Conservation (phyloP, 2,329 filamentous ascomycete species). For the Trichoderma atrobrunneum region DNA sequence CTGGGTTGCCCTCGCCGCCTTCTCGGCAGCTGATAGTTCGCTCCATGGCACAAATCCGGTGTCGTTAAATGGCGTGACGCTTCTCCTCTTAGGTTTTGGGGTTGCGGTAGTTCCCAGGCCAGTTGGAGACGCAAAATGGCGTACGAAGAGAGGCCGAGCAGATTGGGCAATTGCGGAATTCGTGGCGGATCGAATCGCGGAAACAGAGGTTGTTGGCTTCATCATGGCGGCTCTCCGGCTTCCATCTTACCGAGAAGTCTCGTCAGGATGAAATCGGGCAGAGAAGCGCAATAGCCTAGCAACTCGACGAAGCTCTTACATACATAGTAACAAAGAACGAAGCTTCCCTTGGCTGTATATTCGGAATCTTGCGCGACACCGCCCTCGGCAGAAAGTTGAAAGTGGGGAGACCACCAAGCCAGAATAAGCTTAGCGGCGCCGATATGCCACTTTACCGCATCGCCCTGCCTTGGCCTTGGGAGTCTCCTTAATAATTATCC, state of each 20-base stretch:
- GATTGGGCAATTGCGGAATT: slow-evolving; percentile 29
- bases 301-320: not conserved
- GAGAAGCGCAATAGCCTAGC: slow-evolving; percentile 1
- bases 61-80: slow-evolving; percentile 82
- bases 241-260: slow-evolving; percentile 35
- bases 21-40: slow-evolving; percentile 71
- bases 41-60: slow-evolving; percentile 79
- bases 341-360: not conserved
- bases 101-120: slow-evolving; percentile 36
- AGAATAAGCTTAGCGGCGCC: slow-evolving; percentile 35
- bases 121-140: slow-evolving; percentile 60
- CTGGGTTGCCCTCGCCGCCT: slow-evolving; percentile 80
- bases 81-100: slow-evolving; percentile 54
- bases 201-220: slow-evolving; percentile 42
- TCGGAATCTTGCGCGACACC: slow-evolving; percentile 28
- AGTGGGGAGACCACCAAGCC: slow-evolving; percentile 29
- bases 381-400: slow-evolving; percentile 37
- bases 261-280: not conserved
- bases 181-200: slow-evolving; percentile 35
- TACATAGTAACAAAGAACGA: not conserved
- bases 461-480: slow-evolving; percentile 25
- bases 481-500: slow-evolving; percentile 38
- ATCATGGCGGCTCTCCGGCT: slow-evolving; percentile 41
- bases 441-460: slow-evolving; percentile 44
- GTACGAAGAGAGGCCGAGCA: slow-evolving; percentile 39